phyloP scores from a whole-genome alignment of 1,284 basidiomycete species.

The Melampsora americana region DNA sequence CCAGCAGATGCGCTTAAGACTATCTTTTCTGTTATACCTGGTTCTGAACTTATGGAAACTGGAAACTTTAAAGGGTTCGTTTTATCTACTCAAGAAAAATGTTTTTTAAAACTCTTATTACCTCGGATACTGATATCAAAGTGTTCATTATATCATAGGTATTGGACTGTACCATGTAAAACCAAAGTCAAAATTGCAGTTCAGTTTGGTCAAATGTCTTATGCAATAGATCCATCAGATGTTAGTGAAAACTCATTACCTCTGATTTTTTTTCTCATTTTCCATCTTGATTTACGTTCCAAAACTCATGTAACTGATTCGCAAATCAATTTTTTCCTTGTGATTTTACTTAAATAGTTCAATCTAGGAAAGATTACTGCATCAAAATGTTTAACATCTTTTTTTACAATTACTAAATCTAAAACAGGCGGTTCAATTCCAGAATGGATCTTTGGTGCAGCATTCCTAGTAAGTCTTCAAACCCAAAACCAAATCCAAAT shows the following conservation, averaged over 20 bases:
- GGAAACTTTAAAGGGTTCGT: conserved; percentile 40
- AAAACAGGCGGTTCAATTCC: conserved; percentile 18
- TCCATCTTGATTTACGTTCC: not conserved
- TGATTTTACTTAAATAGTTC: conserved; percentile 3
- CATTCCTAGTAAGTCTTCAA: conserved; percentile 32
- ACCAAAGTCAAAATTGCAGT: conserved; percentile 25
- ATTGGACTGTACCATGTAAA: conserved; percentile 41
- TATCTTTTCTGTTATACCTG: conserved; percentile 30
- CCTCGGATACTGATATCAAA: not conserved
- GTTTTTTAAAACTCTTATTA: not conserved
- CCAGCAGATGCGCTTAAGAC: conserved; percentile 25
- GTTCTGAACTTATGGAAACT: conserved; percentile 12
- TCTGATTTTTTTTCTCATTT: too few species aligned
- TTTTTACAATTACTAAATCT: conserved; percentile 40
- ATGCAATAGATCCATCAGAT: conserved; percentile 35
- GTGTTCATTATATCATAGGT: conserved; percentile 26
- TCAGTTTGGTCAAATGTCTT: conserved; percentile 39
- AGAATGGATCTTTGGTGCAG: conserved; percentile 43
- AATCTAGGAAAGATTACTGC: conserved; percentile 31
- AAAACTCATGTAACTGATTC: not conserved
- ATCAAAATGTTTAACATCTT: conserved; percentile 27
- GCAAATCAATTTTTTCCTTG: not conserved
- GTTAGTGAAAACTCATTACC: conserved; percentile 1
- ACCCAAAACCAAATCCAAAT: too few species aligned
- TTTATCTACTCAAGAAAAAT: not conserved